These are phyloP conservation scores for Ceratocystis papillata DNA, from an alignment of 2,329 filamentous ascomycete genomes.

Conservation along the genomic window DNA sequence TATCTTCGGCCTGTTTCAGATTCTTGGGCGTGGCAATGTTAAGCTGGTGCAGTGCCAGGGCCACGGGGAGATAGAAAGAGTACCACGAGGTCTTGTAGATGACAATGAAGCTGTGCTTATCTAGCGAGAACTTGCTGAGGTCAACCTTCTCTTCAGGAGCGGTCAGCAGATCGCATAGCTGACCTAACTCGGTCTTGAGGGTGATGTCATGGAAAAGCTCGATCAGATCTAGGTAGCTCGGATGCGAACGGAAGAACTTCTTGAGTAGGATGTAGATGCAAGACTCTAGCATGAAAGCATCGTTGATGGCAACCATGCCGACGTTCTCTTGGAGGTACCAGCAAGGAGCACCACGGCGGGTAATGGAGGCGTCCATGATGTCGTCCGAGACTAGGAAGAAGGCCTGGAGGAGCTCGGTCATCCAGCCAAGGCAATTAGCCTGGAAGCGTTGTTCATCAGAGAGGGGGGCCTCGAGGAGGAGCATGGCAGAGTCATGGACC, in stretches of 20 bases:
- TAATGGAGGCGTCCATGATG: conserved; percentile 96
- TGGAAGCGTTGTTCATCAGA: conserved; percentile 77
- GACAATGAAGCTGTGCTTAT: conserved; percentile 97
- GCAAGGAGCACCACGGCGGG: conserved; percentile 84
- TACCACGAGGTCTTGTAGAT: conserved; percentile 99
- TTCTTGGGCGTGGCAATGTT: conserved; percentile 78
- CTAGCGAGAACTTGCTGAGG: conserved; percentile 86
- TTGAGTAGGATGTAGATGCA: conserved; percentile 85
- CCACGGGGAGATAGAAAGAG: conserved; percentile 96
- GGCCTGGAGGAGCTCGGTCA: conserved; percentile 94
- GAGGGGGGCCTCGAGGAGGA: conserved; percentile 62
- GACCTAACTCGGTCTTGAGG: conserved; percentile 89
- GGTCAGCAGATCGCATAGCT: conserved; percentile 88
- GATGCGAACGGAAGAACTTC: conserved; percentile 83
- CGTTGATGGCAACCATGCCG: conserved; percentile 96
- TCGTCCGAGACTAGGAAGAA: conserved; percentile 99
- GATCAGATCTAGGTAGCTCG: conserved; percentile 77
- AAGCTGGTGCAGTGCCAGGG: conserved; percentile 75
- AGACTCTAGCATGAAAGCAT: conserved; percentile 89
- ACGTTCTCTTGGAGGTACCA: conserved; percentile 89
- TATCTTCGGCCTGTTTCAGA: conserved; percentile 77
- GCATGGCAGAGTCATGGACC: conserved; percentile 77
- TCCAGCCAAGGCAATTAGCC: conserved; percentile 82
- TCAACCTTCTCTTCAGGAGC: conserved; percentile 89
- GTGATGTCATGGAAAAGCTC: conserved; percentile 95